These are phyloP conservation scores for Auricularia sp. DNA, from an alignment of 768 basidiomycete species.

Conservation along the genomic window DNA sequence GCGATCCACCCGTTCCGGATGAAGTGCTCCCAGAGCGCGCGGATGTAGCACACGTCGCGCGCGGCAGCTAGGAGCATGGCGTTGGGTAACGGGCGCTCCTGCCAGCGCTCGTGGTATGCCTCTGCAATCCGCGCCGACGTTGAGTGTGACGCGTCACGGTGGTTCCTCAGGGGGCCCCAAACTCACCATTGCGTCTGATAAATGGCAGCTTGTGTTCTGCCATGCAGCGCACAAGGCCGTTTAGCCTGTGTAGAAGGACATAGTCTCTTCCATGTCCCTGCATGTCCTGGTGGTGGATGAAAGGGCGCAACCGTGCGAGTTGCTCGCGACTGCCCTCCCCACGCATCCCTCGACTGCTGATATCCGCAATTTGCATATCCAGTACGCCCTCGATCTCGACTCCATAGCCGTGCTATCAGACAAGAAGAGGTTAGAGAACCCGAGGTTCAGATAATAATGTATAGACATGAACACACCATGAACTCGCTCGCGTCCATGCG, in stretches of 20 bases:
- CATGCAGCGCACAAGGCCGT: conserved; percentile 28
- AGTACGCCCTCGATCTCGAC: conserved; percentile 23
- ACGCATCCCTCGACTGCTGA: conserved; percentile 19
- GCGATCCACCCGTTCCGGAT: conserved; percentile 9
- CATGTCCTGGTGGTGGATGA: conserved; percentile 16
- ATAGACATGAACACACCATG: neutral
- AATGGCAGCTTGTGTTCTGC: conserved; percentile 15
- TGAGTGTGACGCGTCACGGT: conserved; percentile 15
- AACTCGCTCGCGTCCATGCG: conserved; percentile 32
- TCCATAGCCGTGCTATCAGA: conserved; percentile 13
- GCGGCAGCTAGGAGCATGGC: conserved; percentile 32
- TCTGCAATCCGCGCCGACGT: conserved; percentile 29
- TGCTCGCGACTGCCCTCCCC: conserved; percentile 21
- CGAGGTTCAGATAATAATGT: too few relatives aligned
- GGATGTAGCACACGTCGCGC: conserved; percentile 32
- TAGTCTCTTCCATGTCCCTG: conserved; percentile 18
- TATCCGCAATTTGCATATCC: conserved; percentile 33
- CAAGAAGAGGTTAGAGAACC: neutral
- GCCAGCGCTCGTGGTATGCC: conserved; percentile 22
- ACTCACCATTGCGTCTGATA: conserved; percentile 19
- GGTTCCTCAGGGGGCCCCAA: neutral
- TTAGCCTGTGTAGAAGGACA: conserved; percentile 23
- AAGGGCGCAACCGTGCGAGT: conserved; percentile 16
- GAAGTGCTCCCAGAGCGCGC: conserved; percentile 26
- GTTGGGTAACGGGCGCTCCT: conserved; percentile 25